Base-by-base conservation (phyloP, 768 basidiomycete species). In the Psilocybe subaeruginosa region DNA sequence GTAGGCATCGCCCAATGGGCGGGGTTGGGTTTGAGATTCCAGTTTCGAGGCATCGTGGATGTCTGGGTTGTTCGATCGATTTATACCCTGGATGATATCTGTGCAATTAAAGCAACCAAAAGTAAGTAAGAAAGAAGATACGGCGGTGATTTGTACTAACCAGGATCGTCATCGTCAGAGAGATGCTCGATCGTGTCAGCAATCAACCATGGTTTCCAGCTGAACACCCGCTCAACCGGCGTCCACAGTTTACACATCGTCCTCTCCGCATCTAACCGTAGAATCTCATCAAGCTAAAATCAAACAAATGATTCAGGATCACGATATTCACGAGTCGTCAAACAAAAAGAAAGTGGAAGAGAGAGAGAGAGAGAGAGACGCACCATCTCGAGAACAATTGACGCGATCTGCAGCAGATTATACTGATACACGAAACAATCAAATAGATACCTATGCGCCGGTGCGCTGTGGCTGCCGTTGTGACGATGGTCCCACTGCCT, bases 391-490 rank as follows among this genome's bases (percentile, higher is more conserved):
- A 78, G 59, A 0, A 81, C 59, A 47, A 78, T 73, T 2, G 57
- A 68, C 1, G 78, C 68, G 31, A 80, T 73, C 54, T 78, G 79
- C 23, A 80, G 74, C 31, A 82, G 68, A 64, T 82, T 83, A 64
- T 82, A 84, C 58, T 93, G 89, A 69, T 90, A 92, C 30, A 90
- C 82, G 65, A 88, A 92, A 53, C 87, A 89, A 58, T 90, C 77
- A 65, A 93, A 93, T 7, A 93, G 75, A 68, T 87, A 85, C 43
- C 86, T 83, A 72, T 92, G 90, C 5, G 64, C 59, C 23, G 0
- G 62, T 41, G 54, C 12, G 8, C 43, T 19, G 35, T 29, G 86
- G 83, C 0, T 84, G 85, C 11, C 41, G 11, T 43, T 8, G 14
- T 39, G 37, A 14, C 14, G 41, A 16, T 43, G 41, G n/a, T 43